Conservation (phyloP, 2,329 filamentous ascomycete genomes). For the Helotiales sp. region DNA sequence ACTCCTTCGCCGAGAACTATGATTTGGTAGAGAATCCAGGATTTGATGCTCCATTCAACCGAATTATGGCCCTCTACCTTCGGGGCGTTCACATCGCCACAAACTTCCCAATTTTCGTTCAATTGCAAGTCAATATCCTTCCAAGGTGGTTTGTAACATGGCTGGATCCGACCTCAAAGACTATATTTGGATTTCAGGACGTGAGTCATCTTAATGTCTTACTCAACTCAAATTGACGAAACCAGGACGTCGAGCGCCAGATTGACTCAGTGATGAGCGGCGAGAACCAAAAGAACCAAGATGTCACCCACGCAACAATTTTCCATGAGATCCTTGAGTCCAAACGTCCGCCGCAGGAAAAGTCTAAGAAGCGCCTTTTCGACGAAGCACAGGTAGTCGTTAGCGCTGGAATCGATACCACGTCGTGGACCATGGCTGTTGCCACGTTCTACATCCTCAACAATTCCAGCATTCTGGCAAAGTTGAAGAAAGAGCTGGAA, state of each 20-base stretch:
- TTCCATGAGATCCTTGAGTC: background rate
- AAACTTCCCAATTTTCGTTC: background rate
- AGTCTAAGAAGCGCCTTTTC: background rate
- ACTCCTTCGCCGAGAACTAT: slow-evolving; percentile 2
- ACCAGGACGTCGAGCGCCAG: background rate
- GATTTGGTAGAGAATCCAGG: background rate
- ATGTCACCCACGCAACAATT: background rate
- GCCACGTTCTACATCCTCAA: slow-evolving; percentile 38
- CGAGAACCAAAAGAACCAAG: background rate
- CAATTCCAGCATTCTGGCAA: slow-evolving; percentile 30
- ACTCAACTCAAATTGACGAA: background rate
- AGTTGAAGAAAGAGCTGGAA: slow-evolving; percentile 37
- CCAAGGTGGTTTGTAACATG: background rate
- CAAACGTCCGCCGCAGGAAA: slow-evolving; percentile 5
- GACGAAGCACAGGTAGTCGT: slow-evolving; percentile 35
- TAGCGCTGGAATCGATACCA: slow-evolving; percentile 26
- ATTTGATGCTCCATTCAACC: background rate
- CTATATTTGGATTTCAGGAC: background rate
- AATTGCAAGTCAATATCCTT: background rate
- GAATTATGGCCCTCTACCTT: background rate
- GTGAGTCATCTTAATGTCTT: background rate
- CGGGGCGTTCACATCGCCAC: background rate
- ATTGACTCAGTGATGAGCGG: background rate
- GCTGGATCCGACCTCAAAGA: background rate
- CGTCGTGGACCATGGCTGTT: slow-evolving; percentile 35